Evolutionary conservation across 2,329 filamentous ascomycete species (phyloP).

Genomic region (Ophiocordyceps robertsii): DNA sequence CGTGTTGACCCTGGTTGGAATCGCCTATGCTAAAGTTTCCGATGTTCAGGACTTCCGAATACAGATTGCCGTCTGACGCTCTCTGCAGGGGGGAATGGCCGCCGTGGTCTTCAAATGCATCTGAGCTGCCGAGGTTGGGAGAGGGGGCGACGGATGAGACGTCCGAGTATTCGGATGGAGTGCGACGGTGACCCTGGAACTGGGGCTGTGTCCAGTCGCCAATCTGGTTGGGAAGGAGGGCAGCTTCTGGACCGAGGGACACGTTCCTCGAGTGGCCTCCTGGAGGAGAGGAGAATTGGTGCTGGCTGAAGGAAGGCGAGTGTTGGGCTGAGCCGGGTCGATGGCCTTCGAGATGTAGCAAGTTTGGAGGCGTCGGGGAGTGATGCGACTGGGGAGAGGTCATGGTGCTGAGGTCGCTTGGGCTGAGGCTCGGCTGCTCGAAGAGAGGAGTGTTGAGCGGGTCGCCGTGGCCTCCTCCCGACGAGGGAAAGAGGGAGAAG

Average conservation of each 20-base stretch:
- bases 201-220: slow-evolving; percentile 40
- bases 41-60: slow-evolving; percentile 66
- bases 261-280: slow-evolving; percentile 39
- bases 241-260: slow-evolving; percentile 43
- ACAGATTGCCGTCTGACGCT: slow-evolving; percentile 58
- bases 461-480: slow-evolving; percentile 35
- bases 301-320: slow-evolving; percentile 42
- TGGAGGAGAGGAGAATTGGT: slow-evolving; percentile 39
- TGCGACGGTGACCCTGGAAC: slow-evolving; percentile 73
- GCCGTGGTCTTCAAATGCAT: slow-evolving; percentile 61
- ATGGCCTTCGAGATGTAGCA: slow-evolving; percentile 35
- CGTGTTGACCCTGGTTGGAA: slow-evolving; percentile 52
- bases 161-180: slow-evolving; percentile 84
- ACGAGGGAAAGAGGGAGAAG: slow-evolving; percentile 50
- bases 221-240: slow-evolving; percentile 38
- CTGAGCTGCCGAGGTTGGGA: slow-evolving; percentile 64
- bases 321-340: slow-evolving; percentile 36
- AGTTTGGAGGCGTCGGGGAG: slow-evolving; percentile 41
- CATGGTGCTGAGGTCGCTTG: slow-evolving; percentile 38
- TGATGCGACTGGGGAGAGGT: slow-evolving; percentile 40
- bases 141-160: slow-evolving; percentile 77
- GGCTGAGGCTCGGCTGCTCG: slow-evolving; percentile 29
- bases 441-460: slow-evolving; percentile 52
- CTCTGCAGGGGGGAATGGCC: slow-evolving; percentile 71
- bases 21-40: slow-evolving; percentile 72